Evolutionary conservation across 73 alveolate genomes (phyloP), one percentile per base, ranked within the genome.

Genomic region (Diophrys sp.): DNA sequence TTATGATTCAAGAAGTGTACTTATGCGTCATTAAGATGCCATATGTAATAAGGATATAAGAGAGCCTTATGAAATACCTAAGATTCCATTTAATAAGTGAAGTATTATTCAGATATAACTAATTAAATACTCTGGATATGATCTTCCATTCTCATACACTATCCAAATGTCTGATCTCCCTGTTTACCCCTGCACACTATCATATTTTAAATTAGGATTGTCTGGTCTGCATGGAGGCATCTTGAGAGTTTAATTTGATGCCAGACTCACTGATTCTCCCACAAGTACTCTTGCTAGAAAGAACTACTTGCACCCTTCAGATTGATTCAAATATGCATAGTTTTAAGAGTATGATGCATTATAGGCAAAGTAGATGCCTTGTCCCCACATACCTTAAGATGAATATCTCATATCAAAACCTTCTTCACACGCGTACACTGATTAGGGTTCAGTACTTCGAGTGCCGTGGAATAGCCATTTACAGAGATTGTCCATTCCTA

Each of bases 381-480:
- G 14, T 1, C 92, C 92, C 70, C 80, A 84, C 33, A 56, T 44
- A 5, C 92, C 92, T 23, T 62, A 55, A 27, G 70, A 72, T 1
- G 92, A 54, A 55, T 56, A 79, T 31, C 88, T 78, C 67, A 71
- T 56, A 79, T 84, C 92, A 28, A 84, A 62, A 8, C 92, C 92
- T 29, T 55, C 80, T 31, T 84, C 92, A 56, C 80, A 24, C 23
- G 33, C 54, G 31, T 70, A 68, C 1, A 84, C 80, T 23, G n/a
- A 28, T 14, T 30, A 1, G 18, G 92, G 92, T 32, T 70, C 75
- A 5, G 88, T 72, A 23, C 27, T 23, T 23, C 77, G 70, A 1
- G 85, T 78, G 0, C 92, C 92, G 34, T 84, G 92, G 77, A 78
- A 84, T 28, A 78, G 55, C 31, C 31, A 80, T 71, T 84, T 78